phyloP scores from a whole-genome alignment of 2,329 filamentous ascomycete genomes.

The Paracorniculantispora psalliotae region DNA sequence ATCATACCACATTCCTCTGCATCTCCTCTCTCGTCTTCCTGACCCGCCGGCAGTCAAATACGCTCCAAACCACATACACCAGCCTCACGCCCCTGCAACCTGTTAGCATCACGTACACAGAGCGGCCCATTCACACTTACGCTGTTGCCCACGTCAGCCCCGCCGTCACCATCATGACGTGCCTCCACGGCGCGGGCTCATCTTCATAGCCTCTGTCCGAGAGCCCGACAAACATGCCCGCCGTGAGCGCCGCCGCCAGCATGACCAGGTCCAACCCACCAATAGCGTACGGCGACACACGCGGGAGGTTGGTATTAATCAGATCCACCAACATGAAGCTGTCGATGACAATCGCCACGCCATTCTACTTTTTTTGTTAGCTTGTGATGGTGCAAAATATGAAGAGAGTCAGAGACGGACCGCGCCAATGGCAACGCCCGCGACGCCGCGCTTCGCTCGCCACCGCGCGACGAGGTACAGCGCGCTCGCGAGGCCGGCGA shows the following conservation, averaged over 20 bases:
- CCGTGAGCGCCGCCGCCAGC: constrained; percentile 10
- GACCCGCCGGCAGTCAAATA: not conserved
- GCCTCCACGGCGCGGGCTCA: constrained; percentile 7
- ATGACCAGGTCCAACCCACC: constrained; percentile 12
- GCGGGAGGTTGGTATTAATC: constrained; percentile 9
- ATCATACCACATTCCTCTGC: not conserved
- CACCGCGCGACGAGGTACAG: constrained; percentile 3
- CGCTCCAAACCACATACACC: constrained; percentile 4
- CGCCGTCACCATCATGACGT: constrained; percentile 9
- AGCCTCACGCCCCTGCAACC: not conserved
- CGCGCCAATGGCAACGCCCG: constrained; percentile 5
- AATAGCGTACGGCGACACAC: constrained; percentile 6
- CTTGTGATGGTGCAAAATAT: not conserved
- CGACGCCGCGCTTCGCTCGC: constrained; percentile 2
- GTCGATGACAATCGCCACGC: constrained; percentile 12
- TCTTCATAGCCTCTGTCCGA: not conserved
- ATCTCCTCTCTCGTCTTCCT: constrained; percentile 4
- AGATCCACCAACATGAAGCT: constrained; percentile 9
- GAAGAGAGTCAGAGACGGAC: not conserved
- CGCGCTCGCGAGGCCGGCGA: not conserved
- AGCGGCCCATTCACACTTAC: not conserved
- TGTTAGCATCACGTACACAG: not conserved
- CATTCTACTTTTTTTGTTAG: not conserved
- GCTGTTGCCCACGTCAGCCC: constrained; percentile 9
- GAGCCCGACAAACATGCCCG: constrained; percentile 8